phyloP scores from a whole-genome alignment of 2,329 filamentous ascomycete species.

The Phyllosticta capitalensis region DNA sequence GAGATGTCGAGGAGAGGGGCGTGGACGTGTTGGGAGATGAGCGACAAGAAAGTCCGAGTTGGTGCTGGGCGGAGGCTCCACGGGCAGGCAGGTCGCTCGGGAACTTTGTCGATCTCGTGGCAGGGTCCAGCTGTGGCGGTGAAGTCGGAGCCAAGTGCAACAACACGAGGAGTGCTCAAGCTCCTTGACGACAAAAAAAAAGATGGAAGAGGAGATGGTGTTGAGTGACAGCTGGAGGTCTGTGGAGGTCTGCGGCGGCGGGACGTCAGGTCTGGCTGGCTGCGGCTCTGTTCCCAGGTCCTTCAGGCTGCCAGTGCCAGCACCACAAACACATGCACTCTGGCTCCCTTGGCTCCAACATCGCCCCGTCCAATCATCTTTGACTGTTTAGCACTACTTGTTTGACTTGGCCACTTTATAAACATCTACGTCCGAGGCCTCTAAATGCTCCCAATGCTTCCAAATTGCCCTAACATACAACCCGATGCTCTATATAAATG shows the following conservation, averaged over 20 bases:
- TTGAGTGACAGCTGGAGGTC: neutral
- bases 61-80: no score
- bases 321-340: no score
- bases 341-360: neutral
- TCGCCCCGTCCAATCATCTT: neutral
- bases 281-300: neutral
- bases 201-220: neutral
- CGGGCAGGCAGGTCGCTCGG: no score
- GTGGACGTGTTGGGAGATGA: neutral
- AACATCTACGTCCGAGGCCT: no score
- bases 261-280: neutral
- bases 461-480: no score
- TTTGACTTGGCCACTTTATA: no score
- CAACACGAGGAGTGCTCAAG: constrained; percentile 1
- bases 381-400: no score
- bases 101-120: constrained; percentile 8
- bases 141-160: constrained; percentile 1
- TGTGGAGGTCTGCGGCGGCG: neutral
- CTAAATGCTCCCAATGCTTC: no score
- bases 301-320: neutral
- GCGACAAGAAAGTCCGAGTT: neutral
- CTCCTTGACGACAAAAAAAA: neutral
- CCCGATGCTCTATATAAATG: no score
- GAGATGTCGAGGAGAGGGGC: neutral
- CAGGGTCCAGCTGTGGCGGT: constrained; percentile 10